Evolutionary conservation across 768 basidiomycete genomes (phyloP), one percentile per base, ranked within the genome.

Genomic region (Kwoniella europaea): DNA sequence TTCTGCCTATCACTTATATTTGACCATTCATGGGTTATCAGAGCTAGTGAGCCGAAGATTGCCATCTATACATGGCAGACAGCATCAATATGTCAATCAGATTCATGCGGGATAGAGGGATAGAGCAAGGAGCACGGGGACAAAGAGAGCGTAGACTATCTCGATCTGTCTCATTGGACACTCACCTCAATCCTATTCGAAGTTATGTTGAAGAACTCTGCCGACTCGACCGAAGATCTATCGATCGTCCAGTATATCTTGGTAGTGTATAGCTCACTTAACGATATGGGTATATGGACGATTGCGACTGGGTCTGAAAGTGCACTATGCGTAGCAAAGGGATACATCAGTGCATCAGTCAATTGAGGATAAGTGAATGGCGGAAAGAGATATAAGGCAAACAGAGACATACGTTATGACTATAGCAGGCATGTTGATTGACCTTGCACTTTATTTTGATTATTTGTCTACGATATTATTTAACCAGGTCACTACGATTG

Each of bases 161-260:
- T 24, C 24, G 24, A 24, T 24, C 24, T 35, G 35, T 35, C 35
- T 4, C 3, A 35, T 7, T 35, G 7, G 4, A 4, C n/a, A 68
- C 79, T 63, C 46, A 78, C 79, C 71, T 80, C 79, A 69, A 80
- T 65, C 5, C 66, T 50, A 46, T 80, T 80, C 0, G 70, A 75
- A 24, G 79, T 80, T 61, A 80, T 54, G 56, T 78, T 80, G 75
- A 80, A 80, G 62, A 80, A 80, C 65, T 78, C 77, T 5, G 42
- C 63, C 13, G 75, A 76, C 10, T 73, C 69, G 16, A 54, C 56
- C 15, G 29, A 27, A 22, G 74, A 75, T 15, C 64, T 44, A 46
- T 74, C 74, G 44, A 80, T 67, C n/a, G 76, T 80, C 75, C 79
- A 78, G 64, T 80, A 80, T 24, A 80, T 68, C 56, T 69, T 68